These are phyloP conservation scores for Grigorovia jiainica DNA, from an alignment of 805 yeast species.

Conservation along the genomic window DNA sequence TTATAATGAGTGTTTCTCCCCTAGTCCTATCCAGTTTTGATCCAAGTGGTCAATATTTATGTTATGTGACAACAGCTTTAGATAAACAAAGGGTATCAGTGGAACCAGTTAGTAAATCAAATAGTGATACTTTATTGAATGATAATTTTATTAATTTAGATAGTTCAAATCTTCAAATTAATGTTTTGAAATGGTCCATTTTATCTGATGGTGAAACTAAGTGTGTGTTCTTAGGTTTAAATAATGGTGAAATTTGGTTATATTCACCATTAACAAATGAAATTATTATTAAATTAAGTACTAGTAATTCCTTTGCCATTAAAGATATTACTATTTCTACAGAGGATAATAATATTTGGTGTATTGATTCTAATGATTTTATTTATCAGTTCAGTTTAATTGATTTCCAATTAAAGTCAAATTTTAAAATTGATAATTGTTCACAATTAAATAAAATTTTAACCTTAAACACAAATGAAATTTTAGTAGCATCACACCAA, in stretches of 20 bases:
- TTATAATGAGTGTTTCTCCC: constrained; percentile 4
- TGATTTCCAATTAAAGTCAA: constrained; percentile 34
- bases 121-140: constrained; percentile 29
- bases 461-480: constrained; percentile 18
- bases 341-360: constrained; percentile 38
- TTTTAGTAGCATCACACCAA: constrained; percentile 60
- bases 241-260: constrained; percentile 52
- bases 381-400: constrained; percentile 54
- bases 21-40: constrained; percentile 43
- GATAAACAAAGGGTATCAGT: constrained; percentile 64
- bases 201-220: constrained; percentile 32
- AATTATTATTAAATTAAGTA: constrained; percentile 42
- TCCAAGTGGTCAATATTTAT: constrained; percentile 49
- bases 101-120: constrained; percentile 34
- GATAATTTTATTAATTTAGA: constrained; percentile 21
- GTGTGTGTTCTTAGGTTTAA: constrained; percentile 52
- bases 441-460: constrained; percentile 22
- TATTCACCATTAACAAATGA: constrained; percentile 61
- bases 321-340: constrained; percentile 34
- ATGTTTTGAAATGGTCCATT: constrained; percentile 18
- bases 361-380: constrained; percentile 48
- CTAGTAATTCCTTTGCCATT: constrained; percentile 39
- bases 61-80: constrained; percentile 56
- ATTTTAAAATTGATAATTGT: constrained; percentile 33
- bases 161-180: constrained; percentile 16